A percentile compares a stretch with the other conserved stretches of the same genome.
Evolutionary conservation across 169 alveolate species (phyloP).

Genomic region (Besnoitia besnoiti): DNA sequence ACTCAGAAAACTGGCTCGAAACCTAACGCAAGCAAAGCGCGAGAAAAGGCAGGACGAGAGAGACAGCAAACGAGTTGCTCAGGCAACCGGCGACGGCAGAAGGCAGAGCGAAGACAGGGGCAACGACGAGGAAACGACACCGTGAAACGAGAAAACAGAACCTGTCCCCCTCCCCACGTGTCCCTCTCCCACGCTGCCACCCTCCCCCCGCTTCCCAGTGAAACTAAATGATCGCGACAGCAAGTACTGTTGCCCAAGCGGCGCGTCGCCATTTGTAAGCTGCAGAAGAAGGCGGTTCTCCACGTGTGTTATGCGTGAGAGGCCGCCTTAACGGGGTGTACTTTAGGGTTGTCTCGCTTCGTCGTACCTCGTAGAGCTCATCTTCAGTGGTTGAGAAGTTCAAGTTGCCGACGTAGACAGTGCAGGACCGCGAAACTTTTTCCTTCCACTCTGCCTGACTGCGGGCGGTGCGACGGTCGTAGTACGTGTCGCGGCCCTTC

Average conservation of each 20-base stretch:
- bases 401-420: constrained; percentile 93
- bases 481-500: constrained; percentile 40
- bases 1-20: no score
- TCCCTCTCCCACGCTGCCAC: neutral
- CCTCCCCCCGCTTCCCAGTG: no score
- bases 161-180: neutral
- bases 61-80: neutral
- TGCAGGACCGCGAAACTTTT: constrained; percentile 81
- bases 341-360: no score
- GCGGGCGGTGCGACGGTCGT: constrained; percentile 58
- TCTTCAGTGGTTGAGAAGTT: constrained; percentile 88
- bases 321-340: no score
- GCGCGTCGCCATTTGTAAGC: no score
- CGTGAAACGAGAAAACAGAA: neutral
- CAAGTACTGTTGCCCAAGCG: no score
- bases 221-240: no score
- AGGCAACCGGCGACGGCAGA: neutral
- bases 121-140: neutral
- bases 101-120: neutral
- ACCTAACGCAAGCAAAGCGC: no score
- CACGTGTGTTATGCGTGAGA: no score
- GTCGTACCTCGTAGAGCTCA: constrained; percentile 82
- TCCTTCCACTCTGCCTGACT: constrained; percentile 80
- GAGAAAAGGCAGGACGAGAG: neutral
- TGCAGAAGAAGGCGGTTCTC: no score